These are phyloP conservation scores for Rubus idaeus DNA, from an alignment of 306 rosid genomes.

Conservation along the genomic window DNA sequence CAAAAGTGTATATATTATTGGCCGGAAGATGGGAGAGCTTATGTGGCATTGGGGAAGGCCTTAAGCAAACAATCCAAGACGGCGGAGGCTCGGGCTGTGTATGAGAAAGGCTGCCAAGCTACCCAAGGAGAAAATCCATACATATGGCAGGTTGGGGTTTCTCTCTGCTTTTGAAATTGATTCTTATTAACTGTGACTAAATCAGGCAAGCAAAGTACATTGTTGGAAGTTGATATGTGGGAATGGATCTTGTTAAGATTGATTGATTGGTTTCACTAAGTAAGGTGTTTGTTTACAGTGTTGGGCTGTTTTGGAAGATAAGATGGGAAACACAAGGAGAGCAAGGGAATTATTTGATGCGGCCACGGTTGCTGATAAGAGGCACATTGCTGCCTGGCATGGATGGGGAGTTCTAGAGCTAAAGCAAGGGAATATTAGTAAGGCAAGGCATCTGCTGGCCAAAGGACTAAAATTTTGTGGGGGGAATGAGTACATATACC, in stretches of 20 bases:
- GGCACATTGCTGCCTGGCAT: conserved; percentile 97
- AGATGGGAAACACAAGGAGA: conserved; percentile 72
- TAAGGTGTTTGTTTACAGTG: conserved; percentile 43
- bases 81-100: conserved; percentile 71
- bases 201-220: neutral
- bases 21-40: conserved; percentile 94
- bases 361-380: conserved; percentile 90
- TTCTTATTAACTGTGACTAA: no score
- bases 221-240: neutral
- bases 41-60: conserved; percentile 77
- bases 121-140: conserved; percentile 93
- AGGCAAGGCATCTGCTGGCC: conserved; percentile 78
- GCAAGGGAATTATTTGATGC: conserved; percentile 92
- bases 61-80: conserved; percentile 69
- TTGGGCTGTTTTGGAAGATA: conserved; percentile 93
- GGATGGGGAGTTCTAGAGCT: conserved; percentile 98
- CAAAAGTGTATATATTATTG: conserved; percentile 64
- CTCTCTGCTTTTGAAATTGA: neutral
- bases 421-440: conserved; percentile 76
- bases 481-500: conserved; percentile 86
- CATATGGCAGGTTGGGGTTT: conserved; percentile 84
- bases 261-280: conserved; percentile 2
- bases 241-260: neutral
- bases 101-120: conserved; percentile 94
- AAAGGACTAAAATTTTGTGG: conserved; percentile 81